Evolutionary conservation across 192 early-diverging fungal genomes (phyloP).

Genomic region (Coemansia sp.): DNA sequence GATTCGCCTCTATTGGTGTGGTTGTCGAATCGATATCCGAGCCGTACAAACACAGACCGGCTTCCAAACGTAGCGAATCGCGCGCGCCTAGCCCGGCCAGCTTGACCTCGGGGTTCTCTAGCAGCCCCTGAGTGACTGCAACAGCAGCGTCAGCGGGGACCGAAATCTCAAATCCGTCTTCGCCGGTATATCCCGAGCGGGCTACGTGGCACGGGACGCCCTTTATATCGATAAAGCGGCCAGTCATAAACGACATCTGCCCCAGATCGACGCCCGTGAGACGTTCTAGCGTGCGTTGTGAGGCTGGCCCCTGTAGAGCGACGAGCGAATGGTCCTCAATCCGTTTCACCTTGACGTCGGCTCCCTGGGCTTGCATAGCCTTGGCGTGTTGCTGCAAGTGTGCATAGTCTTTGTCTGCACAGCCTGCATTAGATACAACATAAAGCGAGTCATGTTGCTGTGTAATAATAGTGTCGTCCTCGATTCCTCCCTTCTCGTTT

Average conservation of each 20-base stretch:
- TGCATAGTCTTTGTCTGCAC: conserved; percentile 92
- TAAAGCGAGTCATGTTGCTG: conserved; percentile 79
- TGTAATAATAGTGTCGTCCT: conserved; percentile 96
- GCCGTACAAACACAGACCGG: conserved; percentile 96
- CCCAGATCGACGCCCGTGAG: conserved; percentile 60
- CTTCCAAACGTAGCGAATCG: conserved; percentile 93
- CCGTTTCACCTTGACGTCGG: conserved; percentile 81
- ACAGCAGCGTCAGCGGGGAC: conserved; percentile 73
- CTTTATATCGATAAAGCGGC: conserved; percentile 66
- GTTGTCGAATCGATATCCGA: conserved; percentile 90
- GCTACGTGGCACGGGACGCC: conserved; percentile 85
- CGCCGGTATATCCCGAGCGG: conserved; percentile 97
- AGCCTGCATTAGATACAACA: conserved; percentile 94
- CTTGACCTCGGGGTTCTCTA: conserved; percentile 74
- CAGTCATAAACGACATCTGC: conserved; percentile 90
- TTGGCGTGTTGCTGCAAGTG: conserved; percentile 81
- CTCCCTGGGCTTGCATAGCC: conserved; percentile 82
- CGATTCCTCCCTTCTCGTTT: conserved; percentile 94
- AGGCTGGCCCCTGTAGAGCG: conserved; percentile 90
- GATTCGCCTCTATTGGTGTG: conserved; percentile 88
- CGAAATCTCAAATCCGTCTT: conserved; percentile 98
- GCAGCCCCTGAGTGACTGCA: conserved; percentile 64
- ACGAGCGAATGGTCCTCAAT: conserved; percentile 85
- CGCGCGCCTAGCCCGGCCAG: conserved; percentile 94
- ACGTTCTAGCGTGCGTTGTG: conserved; percentile 66